phyloP scores from a whole-genome alignment of 306 rosid genomes.

The Malus domestica region ASM211411v1 NC_041797.1:16375001-16375500 shows the following conservation, averaged over 20 bases:
- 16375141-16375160: conserved; percentile 17
- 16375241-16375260: conserved; percentile 39
- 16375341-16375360: conserved; percentile 29
- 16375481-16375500: too few species aligned
- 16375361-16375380: conserved; percentile 47
- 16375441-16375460: conserved; percentile 42
- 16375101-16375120: conserved; percentile 54
- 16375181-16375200: conserved; percentile 64
- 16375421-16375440: conserved; percentile 51
- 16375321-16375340: conserved; percentile 49
- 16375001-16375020: conserved; percentile 81
- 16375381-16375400: conserved; percentile 26
- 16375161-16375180: conserved; percentile 32
- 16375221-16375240: conserved; percentile 44
- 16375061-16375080: conserved; percentile 82
- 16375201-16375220: conserved; percentile 74
- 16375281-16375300: conserved; percentile 52
- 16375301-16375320: conserved; percentile 48
- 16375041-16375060: conserved; percentile 57
- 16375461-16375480: conserved; percentile 67
- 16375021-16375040: conserved; percentile 39
- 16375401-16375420: conserved; percentile 48
- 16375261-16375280: conserved; percentile 31
- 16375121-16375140: conserved; percentile 42
- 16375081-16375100: conserved; percentile 85